Base-by-base conservation (phyloP, 2,329 filamentous ascomycete genomes). In the Trematosphaeria pertusa region DNA sequence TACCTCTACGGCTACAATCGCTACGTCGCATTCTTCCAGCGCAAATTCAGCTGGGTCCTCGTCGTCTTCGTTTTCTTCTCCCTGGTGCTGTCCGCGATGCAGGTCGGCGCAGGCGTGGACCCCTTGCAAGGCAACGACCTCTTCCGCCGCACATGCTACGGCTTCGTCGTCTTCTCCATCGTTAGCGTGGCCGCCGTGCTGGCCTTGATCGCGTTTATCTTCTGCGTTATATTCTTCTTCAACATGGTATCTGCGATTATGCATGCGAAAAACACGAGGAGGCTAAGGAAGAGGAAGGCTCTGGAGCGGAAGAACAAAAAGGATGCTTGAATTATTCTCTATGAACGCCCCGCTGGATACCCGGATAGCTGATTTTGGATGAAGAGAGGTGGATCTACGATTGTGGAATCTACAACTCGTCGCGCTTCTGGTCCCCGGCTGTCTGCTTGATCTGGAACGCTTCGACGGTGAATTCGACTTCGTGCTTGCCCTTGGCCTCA, bases 1-100 rank as follows among this genome's bases (percentile, higher is more conserved):
- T 73, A 73, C 36, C 41, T 73, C 10, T 73, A 72, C 38, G 67
- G 67, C 2, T 72, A 73, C 50, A 72, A 72, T 30, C 66, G 69
- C 46, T 73, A 73, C 41, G 67, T 63, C 3, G 62, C 69, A 18
- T 73, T 72, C 53, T 72, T 73, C 50, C 62, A 72, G 50, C 64
- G 70, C 12, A 72, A 71, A 32, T 70, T 72, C 39, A 52, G 54
- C 15, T 72, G 68, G 68, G 65, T 73, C 3, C 54, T 73, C 7
- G 55, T 70, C 22, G 61, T 71, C 4, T 72, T 71, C 32, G 69
- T 72, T 2, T 72, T 70, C 55, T 68, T 73, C 46, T 62, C 58
- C 4, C 48, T 73, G 3, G 66, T 71, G 4, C 49, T 73, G 6
- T 62, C 64, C 2, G 70, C 70, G 1, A 73, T 73, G 70, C 70